Evolutionary conservation across 768 basidiomycete genomes (phyloP).

Genomic region (Infundibulicybe gibba): DNA sequence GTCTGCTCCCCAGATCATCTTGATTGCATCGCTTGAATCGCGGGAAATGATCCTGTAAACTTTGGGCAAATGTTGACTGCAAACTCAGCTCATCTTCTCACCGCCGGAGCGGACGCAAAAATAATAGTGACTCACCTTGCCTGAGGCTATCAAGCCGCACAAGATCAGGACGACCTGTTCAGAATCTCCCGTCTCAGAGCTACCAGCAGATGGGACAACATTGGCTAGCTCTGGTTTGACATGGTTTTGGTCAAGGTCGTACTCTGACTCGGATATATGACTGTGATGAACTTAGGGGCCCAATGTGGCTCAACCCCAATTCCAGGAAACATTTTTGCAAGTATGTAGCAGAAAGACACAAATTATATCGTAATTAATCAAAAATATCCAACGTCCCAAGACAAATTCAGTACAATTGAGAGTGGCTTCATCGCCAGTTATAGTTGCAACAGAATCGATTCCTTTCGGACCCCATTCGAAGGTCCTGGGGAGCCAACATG

Average conservation of each 20-base stretch:
- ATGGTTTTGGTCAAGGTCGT: not conserved
- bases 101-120: not conserved
- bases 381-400: conserved; percentile 6
- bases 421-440: conserved; percentile 52
- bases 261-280: not conserved
- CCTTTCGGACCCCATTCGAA: conserved; percentile 40
- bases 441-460: conserved; percentile 60
- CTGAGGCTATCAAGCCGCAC: conserved; percentile 71
- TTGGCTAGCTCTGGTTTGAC: not conserved
- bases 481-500: conserved; percentile 27
- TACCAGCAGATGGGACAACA: conserved; percentile 2
- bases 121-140: conserved; percentile 46
- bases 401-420: not conserved
- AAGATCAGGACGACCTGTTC: conserved; percentile 58
- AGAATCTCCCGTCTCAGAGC: conserved; percentile 25
- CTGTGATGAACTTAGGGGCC: no score
- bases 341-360: conserved; percentile 1
- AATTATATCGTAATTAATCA: conserved; percentile 12
- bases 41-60: conserved; percentile 59
- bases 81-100: conserved; percentile 5
- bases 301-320: no score
- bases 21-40: conserved; percentile 72
- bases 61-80: conserved; percentile 68
- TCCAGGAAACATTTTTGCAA: not conserved
- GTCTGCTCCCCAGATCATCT: conserved; percentile 72